Percentiles rank a stretch among this genome's conserved stretches.
These are phyloP conservation scores for Colletotrichum liriopes DNA, from an alignment of 2,329 filamentous ascomycete genomes.

Conservation along the genomic window DNA sequence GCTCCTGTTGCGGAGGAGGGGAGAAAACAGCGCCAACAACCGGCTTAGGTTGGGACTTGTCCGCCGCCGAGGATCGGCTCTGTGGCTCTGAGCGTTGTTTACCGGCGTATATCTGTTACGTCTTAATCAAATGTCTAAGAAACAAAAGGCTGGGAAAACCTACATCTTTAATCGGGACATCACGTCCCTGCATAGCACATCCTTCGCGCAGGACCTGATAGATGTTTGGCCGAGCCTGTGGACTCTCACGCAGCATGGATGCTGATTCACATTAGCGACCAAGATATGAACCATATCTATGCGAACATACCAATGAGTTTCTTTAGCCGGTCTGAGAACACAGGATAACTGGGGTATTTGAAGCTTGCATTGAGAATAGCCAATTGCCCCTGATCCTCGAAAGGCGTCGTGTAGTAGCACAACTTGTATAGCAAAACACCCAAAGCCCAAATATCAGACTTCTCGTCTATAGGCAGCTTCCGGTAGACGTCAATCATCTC, in stretches of 20 bases:
- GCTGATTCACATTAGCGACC: conserved; percentile 63
- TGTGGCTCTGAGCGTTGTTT: conserved; percentile 76
- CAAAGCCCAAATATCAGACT: conserved; percentile 98
- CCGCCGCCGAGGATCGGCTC: conserved; percentile 64
- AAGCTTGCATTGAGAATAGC: conserved; percentile 97
- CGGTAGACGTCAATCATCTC: conserved; percentile 99
- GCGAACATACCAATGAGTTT: conserved; percentile 81
- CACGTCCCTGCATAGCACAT: conserved; percentile 89
- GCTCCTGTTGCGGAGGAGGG: conserved; percentile 79
- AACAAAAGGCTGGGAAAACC: conserved; percentile 52
- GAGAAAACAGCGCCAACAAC: conserved; percentile 87
- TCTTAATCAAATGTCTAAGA: conserved; percentile 38
- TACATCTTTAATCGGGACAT: conserved; percentile 92
- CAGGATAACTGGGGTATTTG: conserved; percentile 89
- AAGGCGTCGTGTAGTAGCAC: conserved; percentile 99
- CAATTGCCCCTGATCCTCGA: conserved; percentile 97
- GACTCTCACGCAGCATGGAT: conserved; percentile 91
- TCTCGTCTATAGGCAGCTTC: conserved; percentile 97
- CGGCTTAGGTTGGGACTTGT: conserved; percentile 69
- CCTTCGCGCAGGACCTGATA: conserved; percentile 92
- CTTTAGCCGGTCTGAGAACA: conserved; percentile 92
- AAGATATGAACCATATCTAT: conserved; percentile 24
- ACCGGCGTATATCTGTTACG: conserved; percentile 79
- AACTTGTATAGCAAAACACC: conserved; percentile 97
- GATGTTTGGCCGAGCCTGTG: conserved; percentile 86